These are phyloP conservation scores for Trichosphaerium sp. DNA, from an alignment of 78 protist genomes.

Conservation along the genomic window DNA sequence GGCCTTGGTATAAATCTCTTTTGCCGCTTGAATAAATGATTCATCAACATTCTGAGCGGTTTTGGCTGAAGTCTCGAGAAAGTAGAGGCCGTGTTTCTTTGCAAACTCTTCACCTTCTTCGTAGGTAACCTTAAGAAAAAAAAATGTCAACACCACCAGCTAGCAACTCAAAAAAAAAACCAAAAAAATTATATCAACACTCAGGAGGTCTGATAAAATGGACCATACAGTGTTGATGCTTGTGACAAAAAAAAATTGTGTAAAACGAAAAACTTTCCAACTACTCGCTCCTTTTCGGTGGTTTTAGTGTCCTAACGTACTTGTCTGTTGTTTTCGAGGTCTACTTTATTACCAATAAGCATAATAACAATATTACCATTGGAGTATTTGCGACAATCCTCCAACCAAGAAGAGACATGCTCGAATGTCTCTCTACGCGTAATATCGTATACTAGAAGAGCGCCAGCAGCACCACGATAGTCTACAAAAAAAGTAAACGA, in stretches of 20 bases:
- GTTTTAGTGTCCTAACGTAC: too few relatives aligned
- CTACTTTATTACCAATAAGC: conserved; percentile 93
- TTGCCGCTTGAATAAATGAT: conserved; percentile 62
- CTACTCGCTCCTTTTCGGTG: too few relatives aligned
- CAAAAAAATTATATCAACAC: not conserved
- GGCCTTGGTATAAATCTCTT: conserved; percentile 61
- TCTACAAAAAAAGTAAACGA: too few relatives aligned
- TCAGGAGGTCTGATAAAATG: not conserved
- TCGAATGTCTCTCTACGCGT: conserved; percentile 90
- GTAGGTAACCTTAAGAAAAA: conserved; percentile 27
- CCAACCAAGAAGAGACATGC: conserved; percentile 80
- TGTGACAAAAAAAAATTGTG: too few relatives aligned
- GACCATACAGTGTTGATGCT: not conserved
- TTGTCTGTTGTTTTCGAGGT: conserved; percentile 62
- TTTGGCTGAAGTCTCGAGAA: conserved; percentile 95
- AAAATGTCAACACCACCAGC: too few relatives aligned
- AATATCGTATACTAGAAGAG: conserved; percentile 61
- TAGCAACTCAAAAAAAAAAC: too few relatives aligned
- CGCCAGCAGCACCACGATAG: conserved; percentile 91
- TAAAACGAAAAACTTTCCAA: too few relatives aligned
- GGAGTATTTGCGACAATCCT: conserved; percentile 74
- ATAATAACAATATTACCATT: conserved; percentile 80
- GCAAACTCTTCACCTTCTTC: conserved; percentile 84
- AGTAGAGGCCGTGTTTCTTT: conserved; percentile 64
- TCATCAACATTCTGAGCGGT: conserved; percentile 89